Evolutionary conservation across 139 green algal species (phyloP).

Genomic region (Asterochloris sp.): DNA sequence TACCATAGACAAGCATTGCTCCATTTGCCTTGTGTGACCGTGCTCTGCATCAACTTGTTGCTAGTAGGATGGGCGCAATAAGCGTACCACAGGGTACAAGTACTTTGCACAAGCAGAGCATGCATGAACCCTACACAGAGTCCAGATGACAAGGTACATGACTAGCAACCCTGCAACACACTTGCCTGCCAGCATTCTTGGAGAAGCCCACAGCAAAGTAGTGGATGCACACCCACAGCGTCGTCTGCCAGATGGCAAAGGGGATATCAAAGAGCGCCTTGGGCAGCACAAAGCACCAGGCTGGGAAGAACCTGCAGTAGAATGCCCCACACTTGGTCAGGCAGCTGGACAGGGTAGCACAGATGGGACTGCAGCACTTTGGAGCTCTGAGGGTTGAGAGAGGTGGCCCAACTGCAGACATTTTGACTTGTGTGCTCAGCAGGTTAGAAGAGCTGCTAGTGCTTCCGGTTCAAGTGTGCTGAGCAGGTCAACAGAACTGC

Average conservation of each 20-base stretch:
- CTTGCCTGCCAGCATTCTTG: slow-evolving; percentile 17
- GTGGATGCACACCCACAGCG: slow-evolving; percentile 23
- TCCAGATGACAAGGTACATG: neutral
- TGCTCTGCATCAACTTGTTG: no score
- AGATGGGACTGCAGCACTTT: no score
- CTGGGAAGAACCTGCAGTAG: slow-evolving; percentile 33
- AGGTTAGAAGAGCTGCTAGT: no score
- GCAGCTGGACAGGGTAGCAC: no score
- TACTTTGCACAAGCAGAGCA: neutral
- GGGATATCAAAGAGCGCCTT: slow-evolving; percentile 18
- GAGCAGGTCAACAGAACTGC: no score
- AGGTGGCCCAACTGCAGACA: no score
- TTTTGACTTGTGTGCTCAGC: no score
- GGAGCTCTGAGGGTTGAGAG: no score
- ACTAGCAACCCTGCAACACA: neutral
- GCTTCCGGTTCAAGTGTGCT: no score
- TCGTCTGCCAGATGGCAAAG: slow-evolving; percentile 12
- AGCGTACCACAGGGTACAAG: neutral
- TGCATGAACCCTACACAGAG: neutral
- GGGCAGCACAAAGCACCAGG: slow-evolving; percentile 22
- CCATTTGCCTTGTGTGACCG: no score
- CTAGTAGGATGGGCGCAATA: no score
- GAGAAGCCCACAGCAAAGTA: slow-evolving; percentile 27
- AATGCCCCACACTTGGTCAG: neutral
- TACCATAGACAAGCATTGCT: no score